These are phyloP conservation scores for Clonostachys chloroleuca DNA, from an alignment of 2,329 filamentous ascomycete genomes.

Conservation along the genomic window DNA sequence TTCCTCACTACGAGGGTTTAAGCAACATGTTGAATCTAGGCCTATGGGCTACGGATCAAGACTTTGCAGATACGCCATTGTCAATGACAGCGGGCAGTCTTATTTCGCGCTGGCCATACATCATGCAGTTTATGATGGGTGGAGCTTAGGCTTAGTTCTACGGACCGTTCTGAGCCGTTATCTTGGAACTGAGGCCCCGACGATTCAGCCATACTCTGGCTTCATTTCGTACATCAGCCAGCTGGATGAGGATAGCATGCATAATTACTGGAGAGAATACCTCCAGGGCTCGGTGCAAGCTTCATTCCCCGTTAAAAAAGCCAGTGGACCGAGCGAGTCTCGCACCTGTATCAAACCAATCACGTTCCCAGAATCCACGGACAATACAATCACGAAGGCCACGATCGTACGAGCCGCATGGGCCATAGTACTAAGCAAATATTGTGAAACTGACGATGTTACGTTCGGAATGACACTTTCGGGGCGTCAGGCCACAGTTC, in stretches of 20 bases:
- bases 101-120: constrained; percentile 15
- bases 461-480: constrained; percentile 15
- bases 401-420: constrained; percentile 17
- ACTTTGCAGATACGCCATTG: background rate
- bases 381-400: constrained; percentile 6
- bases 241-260: background rate
- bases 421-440: constrained; percentile 12
- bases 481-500: constrained; percentile 10
- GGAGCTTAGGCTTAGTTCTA: constrained; percentile 70
- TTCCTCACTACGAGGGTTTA: too few relatives aligned
- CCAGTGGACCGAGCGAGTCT: background rate
- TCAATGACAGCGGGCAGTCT: background rate
- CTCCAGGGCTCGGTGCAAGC: background rate
- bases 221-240: constrained; percentile 5
- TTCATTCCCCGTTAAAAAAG: background rate
- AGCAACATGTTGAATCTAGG: background rate
- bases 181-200: background rate
- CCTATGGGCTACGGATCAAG: constrained; percentile 4
- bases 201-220: background rate
- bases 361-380: background rate
- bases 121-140: constrained; percentile 18
- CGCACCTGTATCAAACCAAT: background rate
- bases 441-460: constrained; percentile 10
- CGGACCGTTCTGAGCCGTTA: constrained; percentile 1
- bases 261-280: background rate